Evolutionary conservation across 2,329 filamentous ascomycete species (phyloP).

Genomic region (Hypoxylon sp.): DNA sequence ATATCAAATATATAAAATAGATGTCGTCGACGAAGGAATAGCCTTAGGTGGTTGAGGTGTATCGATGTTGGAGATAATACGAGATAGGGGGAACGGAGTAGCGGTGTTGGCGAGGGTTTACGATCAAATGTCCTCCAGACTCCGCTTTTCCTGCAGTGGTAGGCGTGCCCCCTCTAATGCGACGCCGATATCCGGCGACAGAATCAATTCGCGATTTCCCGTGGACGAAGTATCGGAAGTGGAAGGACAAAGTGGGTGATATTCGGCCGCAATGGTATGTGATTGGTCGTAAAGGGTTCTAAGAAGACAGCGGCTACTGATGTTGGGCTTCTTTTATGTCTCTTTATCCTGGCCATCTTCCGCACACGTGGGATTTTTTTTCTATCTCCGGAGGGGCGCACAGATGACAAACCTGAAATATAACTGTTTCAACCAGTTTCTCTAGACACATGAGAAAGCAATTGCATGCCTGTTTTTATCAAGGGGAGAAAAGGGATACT

Average conservation of each 20-base stretch:
- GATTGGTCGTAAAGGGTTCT: constrained; percentile 32
- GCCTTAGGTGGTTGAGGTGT: constrained; percentile 18
- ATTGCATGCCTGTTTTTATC: constrained; percentile 5
- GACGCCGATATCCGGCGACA: constrained; percentile 36
- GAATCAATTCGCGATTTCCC: constrained; percentile 31
- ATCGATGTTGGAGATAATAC: constrained; percentile 15
- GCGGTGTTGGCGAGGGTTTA: constrained; percentile 38
- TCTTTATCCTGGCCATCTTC: constrained; percentile 14
- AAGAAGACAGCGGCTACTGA: constrained; percentile 34
- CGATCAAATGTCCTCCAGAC: constrained; percentile 12
- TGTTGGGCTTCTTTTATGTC: constrained; percentile 23
- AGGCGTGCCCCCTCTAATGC: constrained; percentile 24
- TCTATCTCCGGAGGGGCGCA: background rate
- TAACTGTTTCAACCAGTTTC: constrained; percentile 8
- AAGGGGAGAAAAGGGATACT: constrained; percentile 1
- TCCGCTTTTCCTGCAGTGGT: constrained; percentile 35
- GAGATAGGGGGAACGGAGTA: constrained; percentile 32
- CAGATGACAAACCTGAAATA: constrained; percentile 8
- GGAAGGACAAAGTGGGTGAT: constrained; percentile 29
- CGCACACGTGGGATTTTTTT: background rate
- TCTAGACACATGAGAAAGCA: background rate
- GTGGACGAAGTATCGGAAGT: constrained; percentile 18
- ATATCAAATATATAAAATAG: constrained; percentile 20
- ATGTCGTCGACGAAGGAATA: constrained; percentile 21
- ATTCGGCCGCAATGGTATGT: constrained; percentile 22